Conservation (phyloP, 306 rosid species). For the Cicer pinnatifidum region DNA sequence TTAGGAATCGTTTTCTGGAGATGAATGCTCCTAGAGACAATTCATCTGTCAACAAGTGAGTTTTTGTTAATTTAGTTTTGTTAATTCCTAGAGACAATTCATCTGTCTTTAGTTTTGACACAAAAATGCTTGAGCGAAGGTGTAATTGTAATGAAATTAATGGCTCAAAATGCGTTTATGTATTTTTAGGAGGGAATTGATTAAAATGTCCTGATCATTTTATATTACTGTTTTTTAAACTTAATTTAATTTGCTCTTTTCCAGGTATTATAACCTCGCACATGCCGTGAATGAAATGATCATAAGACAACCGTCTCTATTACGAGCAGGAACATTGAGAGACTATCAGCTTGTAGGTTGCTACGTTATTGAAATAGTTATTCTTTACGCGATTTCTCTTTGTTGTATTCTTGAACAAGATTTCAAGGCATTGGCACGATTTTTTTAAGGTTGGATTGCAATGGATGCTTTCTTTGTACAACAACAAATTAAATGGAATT, state of each 20-base stretch:
- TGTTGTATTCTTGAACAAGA: slow-evolving; percentile 30
- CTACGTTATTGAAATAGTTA: slow-evolving; percentile 44
- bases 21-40: slow-evolving; percentile 95
- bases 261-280: slow-evolving; percentile 92
- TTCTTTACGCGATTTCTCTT: slow-evolving; percentile 5
- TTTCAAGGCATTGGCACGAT: slow-evolving; percentile 35
- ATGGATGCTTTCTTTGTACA: slow-evolving; percentile 99
- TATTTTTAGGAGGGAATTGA: neutral
- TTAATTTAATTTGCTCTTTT: slow-evolving; percentile 37
- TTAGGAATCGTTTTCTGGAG: slow-evolving; percentile 87
- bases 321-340: slow-evolving; percentile 95
- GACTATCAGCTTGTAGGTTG: slow-evolving; percentile 98
- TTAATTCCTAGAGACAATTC: slow-evolving; percentile 86
- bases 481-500: slow-evolving; percentile 97
- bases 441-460: slow-evolving; percentile 90
- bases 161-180: slow-evolving; percentile 25
- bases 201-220: slow-evolving; percentile 23
- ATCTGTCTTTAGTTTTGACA: slow-evolving; percentile 45
- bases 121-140: neutral
- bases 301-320: slow-evolving; percentile 83
- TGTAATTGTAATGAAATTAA: neutral
- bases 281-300: slow-evolving; percentile 96
- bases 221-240: slow-evolving; percentile 17
- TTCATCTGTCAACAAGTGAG: slow-evolving; percentile 94
- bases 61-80: slow-evolving; percentile 35